Conservation (phyloP, 345 rosid species). For the Trapa bicornis region DNA sequence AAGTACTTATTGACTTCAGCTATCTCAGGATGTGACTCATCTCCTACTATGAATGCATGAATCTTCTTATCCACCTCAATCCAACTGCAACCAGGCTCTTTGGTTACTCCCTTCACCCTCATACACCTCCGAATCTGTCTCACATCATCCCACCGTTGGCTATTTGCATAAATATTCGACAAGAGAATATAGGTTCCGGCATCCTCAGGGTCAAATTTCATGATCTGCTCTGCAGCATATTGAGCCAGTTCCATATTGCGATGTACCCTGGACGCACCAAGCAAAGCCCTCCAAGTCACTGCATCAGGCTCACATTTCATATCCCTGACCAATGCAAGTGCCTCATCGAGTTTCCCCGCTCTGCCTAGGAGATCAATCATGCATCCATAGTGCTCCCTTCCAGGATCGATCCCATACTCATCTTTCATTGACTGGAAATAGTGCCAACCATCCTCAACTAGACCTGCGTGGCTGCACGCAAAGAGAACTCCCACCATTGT, state of each 20-base stretch:
- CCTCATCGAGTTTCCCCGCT: slow-evolving; percentile 21
- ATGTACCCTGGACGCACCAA: slow-evolving; percentile 25
- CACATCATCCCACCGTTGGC: background rate
- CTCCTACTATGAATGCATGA: background rate
- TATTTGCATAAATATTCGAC: slow-evolving; percentile 1
- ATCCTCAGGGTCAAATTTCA: background rate
- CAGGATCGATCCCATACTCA: slow-evolving; percentile 23
- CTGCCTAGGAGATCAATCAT: slow-evolving; percentile 30
- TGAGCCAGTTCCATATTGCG: slow-evolving; percentile 12
- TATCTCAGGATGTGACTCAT: background rate
- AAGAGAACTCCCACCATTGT: slow-evolving; percentile 22
- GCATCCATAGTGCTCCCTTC: slow-evolving; percentile 28
- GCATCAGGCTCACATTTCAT: slow-evolving; percentile 24
- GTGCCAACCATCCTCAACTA: slow-evolving; percentile 20
- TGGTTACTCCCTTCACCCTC: background rate
- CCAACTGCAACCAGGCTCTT: slow-evolving; percentile 7
- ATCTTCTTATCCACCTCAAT: background rate
- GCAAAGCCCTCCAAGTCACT: slow-evolving; percentile 24
- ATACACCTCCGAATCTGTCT: background rate
- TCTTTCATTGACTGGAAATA: slow-evolving; percentile 26
- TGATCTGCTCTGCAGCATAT: background rate
- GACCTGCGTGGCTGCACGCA: slow-evolving; percentile 33
- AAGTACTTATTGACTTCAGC: background rate
- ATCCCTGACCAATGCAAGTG: slow-evolving; percentile 18
- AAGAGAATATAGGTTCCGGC: background rate